These are phyloP conservation scores for Acacia confusa DNA, from an alignment of 306 rosid genomes.

Conservation along the genomic window DNA sequence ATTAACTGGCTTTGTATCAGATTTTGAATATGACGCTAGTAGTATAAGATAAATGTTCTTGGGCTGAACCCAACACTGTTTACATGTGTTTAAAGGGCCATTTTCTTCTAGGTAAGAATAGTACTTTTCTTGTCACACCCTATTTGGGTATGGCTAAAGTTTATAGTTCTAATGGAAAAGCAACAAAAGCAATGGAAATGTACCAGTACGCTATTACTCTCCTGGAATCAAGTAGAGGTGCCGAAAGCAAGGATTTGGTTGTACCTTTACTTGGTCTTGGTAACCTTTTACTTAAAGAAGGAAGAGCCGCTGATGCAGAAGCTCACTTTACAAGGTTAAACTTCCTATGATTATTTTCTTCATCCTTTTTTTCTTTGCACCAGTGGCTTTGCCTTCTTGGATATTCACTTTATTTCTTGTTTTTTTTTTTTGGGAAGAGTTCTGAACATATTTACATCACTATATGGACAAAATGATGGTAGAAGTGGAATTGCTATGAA, in stretches of 20 bases:
- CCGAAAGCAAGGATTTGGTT: constrained; percentile 69
- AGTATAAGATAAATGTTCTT: background rate
- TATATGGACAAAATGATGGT: constrained; percentile 82
- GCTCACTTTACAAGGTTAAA: constrained; percentile 67
- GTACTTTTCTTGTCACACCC: constrained; percentile 69
- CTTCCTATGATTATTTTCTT: constrained; percentile 23
- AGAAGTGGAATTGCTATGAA: constrained; percentile 86
- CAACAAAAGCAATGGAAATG: constrained; percentile 61
- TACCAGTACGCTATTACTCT: constrained; percentile 58
- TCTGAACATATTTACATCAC: constrained; percentile 55
- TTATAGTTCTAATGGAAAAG: constrained; percentile 59
- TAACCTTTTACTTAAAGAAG: constrained; percentile 78
- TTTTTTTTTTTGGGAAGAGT: constrained; percentile 49
- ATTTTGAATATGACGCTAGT: background rate
- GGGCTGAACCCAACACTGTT: background rate
- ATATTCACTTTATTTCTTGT: constrained; percentile 27
- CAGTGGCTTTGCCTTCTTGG: constrained; percentile 21
- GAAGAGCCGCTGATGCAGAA: constrained; percentile 71
- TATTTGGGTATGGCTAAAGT: constrained; percentile 79
- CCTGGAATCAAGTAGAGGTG: constrained; percentile 72
- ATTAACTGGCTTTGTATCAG: constrained; percentile 9
- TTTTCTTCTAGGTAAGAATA: constrained; percentile 55
- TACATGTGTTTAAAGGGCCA: constrained; percentile 3
- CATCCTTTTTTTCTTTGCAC: constrained; percentile 10
- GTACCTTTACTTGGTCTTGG: constrained; percentile 82